Conservation (phyloP, 345 rosid genomes). For the Arabis hirsuta region DNA sequence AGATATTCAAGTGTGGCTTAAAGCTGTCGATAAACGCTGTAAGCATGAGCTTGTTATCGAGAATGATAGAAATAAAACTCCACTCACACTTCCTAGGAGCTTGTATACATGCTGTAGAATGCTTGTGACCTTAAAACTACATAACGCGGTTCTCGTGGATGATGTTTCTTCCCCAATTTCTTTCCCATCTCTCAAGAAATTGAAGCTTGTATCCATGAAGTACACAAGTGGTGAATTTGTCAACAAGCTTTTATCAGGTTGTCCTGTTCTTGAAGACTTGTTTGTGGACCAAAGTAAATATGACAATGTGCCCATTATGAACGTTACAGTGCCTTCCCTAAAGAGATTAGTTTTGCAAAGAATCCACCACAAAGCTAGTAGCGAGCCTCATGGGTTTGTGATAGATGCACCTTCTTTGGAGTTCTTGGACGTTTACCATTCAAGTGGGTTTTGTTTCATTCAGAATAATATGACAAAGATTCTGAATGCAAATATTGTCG, state of each 20-base stretch:
- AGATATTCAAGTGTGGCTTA: not conserved
- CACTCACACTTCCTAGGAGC: not conserved
- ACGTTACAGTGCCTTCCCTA: not conserved
- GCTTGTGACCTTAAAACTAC: conserved; percentile 17
- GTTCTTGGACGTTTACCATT: not conserved
- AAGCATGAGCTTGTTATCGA: not conserved
- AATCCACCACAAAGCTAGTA: not conserved
- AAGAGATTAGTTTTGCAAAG: not conserved
- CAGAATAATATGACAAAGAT: conserved; percentile 14
- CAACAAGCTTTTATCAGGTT: conserved; percentile 12
- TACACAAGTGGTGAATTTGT: conserved; percentile 2
- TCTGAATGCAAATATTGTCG: not conserved
- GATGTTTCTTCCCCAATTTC: not conserved
- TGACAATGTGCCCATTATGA: conserved; percentile 3
- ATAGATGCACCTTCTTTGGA: conserved; percentile 23
- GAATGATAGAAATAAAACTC: too few species aligned
- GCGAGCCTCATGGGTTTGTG: not conserved
- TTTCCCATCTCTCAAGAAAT: conserved; percentile 14
- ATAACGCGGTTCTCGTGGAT: not conserved
- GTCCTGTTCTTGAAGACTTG: conserved; percentile 26
- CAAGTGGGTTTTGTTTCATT: not conserved
- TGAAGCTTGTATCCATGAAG: conserved; percentile 4
- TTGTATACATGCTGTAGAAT: conserved; percentile 7
- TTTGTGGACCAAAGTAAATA: not conserved
- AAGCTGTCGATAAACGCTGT: not conserved